phyloP scores from a whole-genome alignment of 1,284 basidiomycete species.

The Marasmius oreades region DNA sequence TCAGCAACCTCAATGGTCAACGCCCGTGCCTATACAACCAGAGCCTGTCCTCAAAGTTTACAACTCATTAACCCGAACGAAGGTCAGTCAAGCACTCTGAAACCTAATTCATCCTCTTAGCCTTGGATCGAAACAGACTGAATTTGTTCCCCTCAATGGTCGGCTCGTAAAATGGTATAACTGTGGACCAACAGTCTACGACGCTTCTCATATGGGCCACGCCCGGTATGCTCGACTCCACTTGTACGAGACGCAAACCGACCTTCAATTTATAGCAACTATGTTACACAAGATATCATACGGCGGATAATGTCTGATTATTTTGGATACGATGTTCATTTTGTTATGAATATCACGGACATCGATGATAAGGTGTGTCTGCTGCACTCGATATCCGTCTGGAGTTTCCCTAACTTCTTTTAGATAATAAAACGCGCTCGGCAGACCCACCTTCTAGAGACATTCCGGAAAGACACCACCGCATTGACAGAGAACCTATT shows the following conservation, averaged over 20 bases:
- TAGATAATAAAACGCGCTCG: constrained; percentile 91
- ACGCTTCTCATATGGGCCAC: constrained; percentile 98
- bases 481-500: constrained; percentile 59
- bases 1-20: constrained; percentile 55
- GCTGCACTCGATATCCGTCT: constrained; percentile 6
- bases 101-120: constrained; percentile 8
- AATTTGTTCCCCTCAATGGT: constrained; percentile 80
- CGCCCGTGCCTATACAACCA: constrained; percentile 43
- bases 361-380: constrained; percentile 94
- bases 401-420: constrained; percentile 15
- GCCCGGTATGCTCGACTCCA: constrained; percentile 61
- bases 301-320: constrained; percentile 93
- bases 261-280: constrained; percentile 64
- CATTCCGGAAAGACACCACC: constrained; percentile 55
- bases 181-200: constrained; percentile 99
- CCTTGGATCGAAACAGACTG: constrained; percentile 48
- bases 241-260: constrained; percentile 5
- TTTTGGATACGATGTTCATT: constrained; percentile 96
- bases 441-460: constrained; percentile 78
- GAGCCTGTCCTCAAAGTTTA: constrained; percentile 82
- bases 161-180: constrained; percentile 98
- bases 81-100: constrained; percentile 49
- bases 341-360: constrained; percentile 99
- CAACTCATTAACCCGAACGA: constrained; percentile 92
- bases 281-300: constrained; percentile 96